These are phyloP conservation scores for Microbotryomycetes sp. DNA, from an alignment of 1,284 basidiomycete genomes.

Conservation along the genomic window DNA sequence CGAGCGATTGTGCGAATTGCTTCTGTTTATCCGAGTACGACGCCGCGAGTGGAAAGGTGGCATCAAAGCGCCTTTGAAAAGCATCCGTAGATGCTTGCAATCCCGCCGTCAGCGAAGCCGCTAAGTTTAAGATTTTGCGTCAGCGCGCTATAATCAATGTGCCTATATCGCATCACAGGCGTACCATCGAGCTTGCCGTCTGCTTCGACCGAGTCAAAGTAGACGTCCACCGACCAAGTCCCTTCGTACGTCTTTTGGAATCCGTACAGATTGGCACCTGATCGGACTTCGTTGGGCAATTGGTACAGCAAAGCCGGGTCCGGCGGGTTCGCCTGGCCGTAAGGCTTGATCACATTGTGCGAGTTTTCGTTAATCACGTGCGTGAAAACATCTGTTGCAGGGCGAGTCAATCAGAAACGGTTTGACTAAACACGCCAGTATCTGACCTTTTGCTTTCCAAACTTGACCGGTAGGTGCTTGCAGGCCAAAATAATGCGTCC, in stretches of 20 bases:
- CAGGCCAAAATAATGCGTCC: conserved; percentile 63
- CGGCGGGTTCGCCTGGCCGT: conserved; percentile 50
- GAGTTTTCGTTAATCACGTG: conserved; percentile 57
- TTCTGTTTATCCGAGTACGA: conserved; percentile 45
- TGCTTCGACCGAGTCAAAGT: conserved; percentile 63
- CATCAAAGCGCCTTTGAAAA: conserved; percentile 61
- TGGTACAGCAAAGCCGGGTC: conserved; percentile 71
- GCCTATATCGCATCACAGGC: not conserved
- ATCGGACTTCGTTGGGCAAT: conserved; percentile 63
- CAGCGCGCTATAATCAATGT: not conserved
- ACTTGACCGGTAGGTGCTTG: conserved; percentile 57
- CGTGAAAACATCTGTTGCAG: conserved; percentile 55
- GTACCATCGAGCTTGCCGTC: conserved; percentile 52
- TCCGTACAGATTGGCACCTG: conserved; percentile 69
- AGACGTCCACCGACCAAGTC: conserved; percentile 75
- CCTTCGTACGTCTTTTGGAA: conserved; percentile 76
- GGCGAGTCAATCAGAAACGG: not conserved
- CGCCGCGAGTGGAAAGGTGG: conserved; percentile 58
- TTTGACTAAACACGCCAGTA: too few relatives aligned
- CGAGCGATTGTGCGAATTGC: conserved; percentile 74
- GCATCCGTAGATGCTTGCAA: conserved; percentile 57
- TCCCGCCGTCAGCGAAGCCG: conserved; percentile 51
- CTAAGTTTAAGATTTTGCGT: not conserved
- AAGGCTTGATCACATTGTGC: conserved; percentile 51
- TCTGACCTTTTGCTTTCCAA: conserved; percentile 74